A percentile compares a stretch with the other conserved stretches of the same genome.
Evolutionary conservation across 306 rosid genomes (phyloP).

Genomic region (Trifolium repens): DNA sequence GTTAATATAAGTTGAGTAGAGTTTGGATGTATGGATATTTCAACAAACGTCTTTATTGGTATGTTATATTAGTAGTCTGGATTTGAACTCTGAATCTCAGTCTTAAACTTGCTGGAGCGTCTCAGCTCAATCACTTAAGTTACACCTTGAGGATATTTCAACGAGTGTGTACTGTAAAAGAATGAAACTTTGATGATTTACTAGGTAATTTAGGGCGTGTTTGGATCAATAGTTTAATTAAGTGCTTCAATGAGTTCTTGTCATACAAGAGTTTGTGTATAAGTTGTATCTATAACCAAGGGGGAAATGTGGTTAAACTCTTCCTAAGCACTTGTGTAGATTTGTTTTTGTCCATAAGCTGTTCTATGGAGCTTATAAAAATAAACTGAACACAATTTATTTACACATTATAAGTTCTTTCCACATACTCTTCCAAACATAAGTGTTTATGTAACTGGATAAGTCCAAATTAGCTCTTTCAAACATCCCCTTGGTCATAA

Average conservation of each 20-base stretch:
- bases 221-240: neutral
- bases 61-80: neutral
- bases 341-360: neutral
- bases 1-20: neutral
- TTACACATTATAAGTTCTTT: neutral
- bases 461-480: neutral
- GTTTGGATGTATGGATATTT: neutral
- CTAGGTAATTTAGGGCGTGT: neutral
- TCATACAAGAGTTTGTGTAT: neutral
- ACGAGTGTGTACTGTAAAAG: neutral
- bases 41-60: too few relatives aligned
- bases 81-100: neutral
- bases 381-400: neutral
- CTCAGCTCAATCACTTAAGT: neutral
- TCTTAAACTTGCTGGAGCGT: neutral
- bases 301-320: neutral
- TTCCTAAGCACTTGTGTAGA: neutral
- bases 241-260: neutral
- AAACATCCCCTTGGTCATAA: neutral
- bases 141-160: neutral
- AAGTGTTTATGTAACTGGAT: neutral
- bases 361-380: neutral
- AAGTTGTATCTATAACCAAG: neutral
- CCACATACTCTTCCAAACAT: neutral
- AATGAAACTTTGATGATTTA: constrained; percentile 9